phyloP scores from a whole-genome alignment of 257 asterid genomes.

The Haberlea rhodopensis region DNA sequence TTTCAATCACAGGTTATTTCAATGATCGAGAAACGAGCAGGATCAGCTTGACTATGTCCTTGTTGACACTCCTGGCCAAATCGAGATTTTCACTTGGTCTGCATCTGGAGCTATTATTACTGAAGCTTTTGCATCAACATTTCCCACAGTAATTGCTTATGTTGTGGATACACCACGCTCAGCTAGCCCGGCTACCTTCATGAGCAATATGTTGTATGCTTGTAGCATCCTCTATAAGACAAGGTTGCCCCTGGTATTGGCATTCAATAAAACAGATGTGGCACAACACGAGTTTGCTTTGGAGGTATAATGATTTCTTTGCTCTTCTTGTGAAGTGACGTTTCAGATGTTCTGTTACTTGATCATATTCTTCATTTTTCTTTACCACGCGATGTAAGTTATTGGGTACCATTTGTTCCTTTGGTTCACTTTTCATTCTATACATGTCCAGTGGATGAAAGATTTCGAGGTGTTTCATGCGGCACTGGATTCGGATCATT shows the following conservation, averaged over 20 bases:
- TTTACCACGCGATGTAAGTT: not conserved
- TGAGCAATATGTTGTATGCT: constrained; percentile 98
- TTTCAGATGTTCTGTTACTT: not conserved
- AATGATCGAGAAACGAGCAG: constrained; percentile 81
- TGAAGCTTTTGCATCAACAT: constrained; percentile 96
- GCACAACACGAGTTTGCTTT: constrained; percentile 88
- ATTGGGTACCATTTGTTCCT: not conserved
- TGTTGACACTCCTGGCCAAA: constrained; percentile 98
- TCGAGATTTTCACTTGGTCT: constrained; percentile 97
- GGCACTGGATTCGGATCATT: constrained; percentile 72
- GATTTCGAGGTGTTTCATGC: constrained; percentile 90
- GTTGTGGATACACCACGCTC: constrained; percentile 97
- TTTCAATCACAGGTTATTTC: constrained; percentile 62
- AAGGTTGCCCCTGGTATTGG: constrained; percentile 81
- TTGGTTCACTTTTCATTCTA: constrained; percentile 7
- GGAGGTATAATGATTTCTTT: constrained; percentile 52
- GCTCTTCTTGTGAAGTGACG: not conserved
- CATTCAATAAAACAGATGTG: constrained; percentile 92
- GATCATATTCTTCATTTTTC: not conserved
- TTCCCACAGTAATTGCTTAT: constrained; percentile 87
- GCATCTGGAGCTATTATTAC: constrained; percentile 97
- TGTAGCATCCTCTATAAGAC: constrained; percentile 97
- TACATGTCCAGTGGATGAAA: constrained; percentile 85
- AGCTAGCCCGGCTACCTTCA: constrained; percentile 81
- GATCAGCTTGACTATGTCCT: constrained; percentile 87